Evolutionary conservation across 441 rosid genomes (phyloP).

Genomic region (Melianthus villosus): DNA sequence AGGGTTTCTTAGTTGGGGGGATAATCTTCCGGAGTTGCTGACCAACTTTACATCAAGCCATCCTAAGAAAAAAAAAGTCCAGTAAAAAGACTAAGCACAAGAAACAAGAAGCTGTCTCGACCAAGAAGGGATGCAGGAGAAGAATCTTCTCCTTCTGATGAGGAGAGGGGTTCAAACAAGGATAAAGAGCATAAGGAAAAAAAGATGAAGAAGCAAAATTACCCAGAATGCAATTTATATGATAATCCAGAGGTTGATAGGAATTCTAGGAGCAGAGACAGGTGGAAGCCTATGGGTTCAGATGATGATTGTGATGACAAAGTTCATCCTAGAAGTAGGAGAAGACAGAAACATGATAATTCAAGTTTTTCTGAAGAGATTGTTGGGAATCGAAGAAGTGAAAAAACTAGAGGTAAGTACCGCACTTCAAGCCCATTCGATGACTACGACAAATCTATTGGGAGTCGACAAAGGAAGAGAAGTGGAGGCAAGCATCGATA

Average conservation of each 20-base stretch:
- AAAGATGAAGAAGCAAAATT: constrained; percentile 19
- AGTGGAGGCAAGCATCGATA: too few species aligned
- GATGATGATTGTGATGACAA: neutral
- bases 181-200: constrained; percentile 16
- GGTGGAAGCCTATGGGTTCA: constrained; percentile 15
- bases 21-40: constrained; percentile 44
- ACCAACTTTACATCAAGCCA: constrained; percentile 29
- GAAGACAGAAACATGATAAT: neutral
- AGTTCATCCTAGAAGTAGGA: neutral
- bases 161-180: constrained; percentile 27
- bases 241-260: constrained; percentile 21
- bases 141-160: constrained; percentile 29
- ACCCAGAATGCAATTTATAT: constrained; percentile 23
- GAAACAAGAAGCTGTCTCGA: constrained; percentile 17
- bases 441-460: too few species aligned
- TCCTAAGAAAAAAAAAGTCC: constrained; percentile 27
- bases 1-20: constrained; percentile 74
- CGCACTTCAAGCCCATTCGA: too few species aligned
- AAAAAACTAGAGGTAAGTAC: too few species aligned
- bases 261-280: constrained; percentile 17
- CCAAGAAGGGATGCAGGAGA: constrained; percentile 20
- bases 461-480: too few species aligned
- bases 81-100: constrained; percentile 26
- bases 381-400: too few species aligned
- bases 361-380: constrained; percentile 2